phyloP scores from a whole-genome alignment of 805 yeast species.

The Candida insectorum region DNA sequence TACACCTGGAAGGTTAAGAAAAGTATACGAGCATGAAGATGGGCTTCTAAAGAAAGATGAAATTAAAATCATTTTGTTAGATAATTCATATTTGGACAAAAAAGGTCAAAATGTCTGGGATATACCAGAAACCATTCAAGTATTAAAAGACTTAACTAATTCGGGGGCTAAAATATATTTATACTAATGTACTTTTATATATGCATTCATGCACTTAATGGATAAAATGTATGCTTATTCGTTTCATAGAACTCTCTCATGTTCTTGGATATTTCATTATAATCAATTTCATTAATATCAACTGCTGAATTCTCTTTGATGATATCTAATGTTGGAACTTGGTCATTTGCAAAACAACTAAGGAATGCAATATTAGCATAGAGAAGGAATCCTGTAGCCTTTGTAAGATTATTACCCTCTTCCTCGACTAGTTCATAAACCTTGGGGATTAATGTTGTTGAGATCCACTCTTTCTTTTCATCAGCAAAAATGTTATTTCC shows the following conservation, averaged over 20 bases:
- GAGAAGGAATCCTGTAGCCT: background rate
- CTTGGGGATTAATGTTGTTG: slow-evolving; percentile 9
- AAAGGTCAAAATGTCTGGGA: slow-evolving; percentile 65
- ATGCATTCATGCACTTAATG: slow-evolving; percentile 13
- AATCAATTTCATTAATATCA: slow-evolving; percentile 7
- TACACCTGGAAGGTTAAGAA: slow-evolving; percentile 59
- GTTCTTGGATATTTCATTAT: slow-evolving; percentile 16
- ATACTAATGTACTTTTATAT: slow-evolving; percentile 23
- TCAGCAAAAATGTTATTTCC: slow-evolving; percentile 16
- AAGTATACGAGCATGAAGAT: slow-evolving; percentile 44
- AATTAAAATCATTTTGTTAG: slow-evolving; percentile 55
- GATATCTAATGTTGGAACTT: slow-evolving; percentile 2
- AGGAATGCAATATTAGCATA: slow-evolving; percentile 6
- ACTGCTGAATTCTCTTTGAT: slow-evolving; percentile 3
- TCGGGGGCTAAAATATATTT: slow-evolving; percentile 50
- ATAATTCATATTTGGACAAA: slow-evolving; percentile 57
- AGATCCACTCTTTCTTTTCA: slow-evolving; percentile 33
- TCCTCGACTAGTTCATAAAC: slow-evolving; percentile 1
- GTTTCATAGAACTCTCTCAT: slow-evolving; percentile 27
- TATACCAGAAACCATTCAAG: slow-evolving; percentile 40
- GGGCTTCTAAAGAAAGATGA: slow-evolving; percentile 38
- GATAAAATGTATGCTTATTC: slow-evolving; percentile 21
- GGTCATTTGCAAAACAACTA: slow-evolving; percentile 3
- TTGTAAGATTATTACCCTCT: background rate
- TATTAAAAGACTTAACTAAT: slow-evolving; percentile 39